phyloP scores from a whole-genome alignment of 257 asterid species.

The Orobanche coerulescens region DNA sequence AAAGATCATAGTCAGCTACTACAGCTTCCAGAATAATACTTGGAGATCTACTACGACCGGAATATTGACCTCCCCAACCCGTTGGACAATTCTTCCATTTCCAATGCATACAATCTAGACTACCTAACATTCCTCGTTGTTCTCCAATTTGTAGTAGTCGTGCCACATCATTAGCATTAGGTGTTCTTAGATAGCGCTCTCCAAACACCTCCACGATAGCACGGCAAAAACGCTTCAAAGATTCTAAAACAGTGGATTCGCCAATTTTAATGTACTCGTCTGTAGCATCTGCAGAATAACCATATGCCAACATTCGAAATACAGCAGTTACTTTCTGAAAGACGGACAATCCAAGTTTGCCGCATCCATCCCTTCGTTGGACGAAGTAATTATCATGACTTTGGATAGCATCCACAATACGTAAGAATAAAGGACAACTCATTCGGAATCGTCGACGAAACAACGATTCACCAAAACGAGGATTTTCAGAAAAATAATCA shows the following conservation, averaged over 20 bases:
- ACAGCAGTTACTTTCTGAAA: background rate
- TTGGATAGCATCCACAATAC: background rate
- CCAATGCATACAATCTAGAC: too few species aligned
- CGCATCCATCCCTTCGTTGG: background rate
- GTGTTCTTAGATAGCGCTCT: background rate
- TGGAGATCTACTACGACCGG: background rate
- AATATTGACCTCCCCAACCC: background rate
- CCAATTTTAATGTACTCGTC: background rate
- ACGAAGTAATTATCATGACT: background rate
- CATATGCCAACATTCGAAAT: background rate
- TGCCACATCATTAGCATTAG: too few species aligned
- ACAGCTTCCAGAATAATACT: background rate
- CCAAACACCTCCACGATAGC: background rate
- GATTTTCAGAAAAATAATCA: background rate
- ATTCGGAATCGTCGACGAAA: background rate
- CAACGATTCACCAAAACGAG: background rate
- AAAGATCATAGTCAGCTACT: background rate
- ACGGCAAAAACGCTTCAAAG: background rate
- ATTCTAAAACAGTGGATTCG: background rate
- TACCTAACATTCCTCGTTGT: background rate
- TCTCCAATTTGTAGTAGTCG: too few species aligned
- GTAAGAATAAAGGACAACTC: background rate
- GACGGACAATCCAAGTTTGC: background rate
- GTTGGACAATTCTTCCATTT: background rate
- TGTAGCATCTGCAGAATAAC: background rate